These are phyloP conservation scores for Macrocybe gigantea DNA, from an alignment of 768 basidiomycete genomes.

Conservation along the genomic window DNA sequence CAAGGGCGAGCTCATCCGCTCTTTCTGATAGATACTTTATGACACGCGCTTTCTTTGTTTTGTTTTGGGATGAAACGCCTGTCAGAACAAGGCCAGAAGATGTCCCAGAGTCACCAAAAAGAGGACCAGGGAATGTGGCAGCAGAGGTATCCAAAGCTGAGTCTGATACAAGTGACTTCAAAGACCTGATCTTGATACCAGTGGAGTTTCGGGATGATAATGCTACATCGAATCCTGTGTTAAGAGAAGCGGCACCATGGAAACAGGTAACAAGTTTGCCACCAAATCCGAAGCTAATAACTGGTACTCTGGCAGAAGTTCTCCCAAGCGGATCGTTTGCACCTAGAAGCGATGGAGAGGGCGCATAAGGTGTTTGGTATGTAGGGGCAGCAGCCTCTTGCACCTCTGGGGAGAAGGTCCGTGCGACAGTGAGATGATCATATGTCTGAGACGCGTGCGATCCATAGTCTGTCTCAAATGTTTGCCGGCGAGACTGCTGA, in stretches of 20 bases:
- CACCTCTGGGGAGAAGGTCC: too few species aligned
- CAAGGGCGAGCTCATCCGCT: conserved; percentile 70
- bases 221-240: conserved; percentile 74
- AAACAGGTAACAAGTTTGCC: conserved; percentile 88
- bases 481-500: conserved; percentile 12
- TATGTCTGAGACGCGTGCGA: conserved; percentile 16
- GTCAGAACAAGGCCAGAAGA: conserved; percentile 67
- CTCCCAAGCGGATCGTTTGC: conserved; percentile 79
- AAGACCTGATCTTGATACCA: conserved; percentile 56
- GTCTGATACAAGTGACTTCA: conserved; percentile 69
- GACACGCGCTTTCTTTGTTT: conserved; percentile 81
- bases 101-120: conserved; percentile 72
- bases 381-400: conserved; percentile 12
- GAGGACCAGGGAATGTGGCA: conserved; percentile 77
- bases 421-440: too few species aligned
- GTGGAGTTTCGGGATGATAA: conserved; percentile 67
- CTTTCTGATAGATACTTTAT: conserved; percentile 72
- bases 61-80: conserved; percentile 56
- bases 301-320: conserved; percentile 64
- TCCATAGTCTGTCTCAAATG: conserved; percentile 20
- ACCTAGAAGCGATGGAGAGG: conserved; percentile 78
- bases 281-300: conserved; percentile 91
- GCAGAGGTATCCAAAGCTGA: conserved; percentile 50
- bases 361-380: conserved; percentile 62
- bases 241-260: conserved; percentile 60